A percentile compares a stretch with the other conserved stretches of the same genome.
phyloP scores from a whole-genome alignment of 495 filamentous ascomycete species.

The Aspergillus incahuasiensis region DNA sequence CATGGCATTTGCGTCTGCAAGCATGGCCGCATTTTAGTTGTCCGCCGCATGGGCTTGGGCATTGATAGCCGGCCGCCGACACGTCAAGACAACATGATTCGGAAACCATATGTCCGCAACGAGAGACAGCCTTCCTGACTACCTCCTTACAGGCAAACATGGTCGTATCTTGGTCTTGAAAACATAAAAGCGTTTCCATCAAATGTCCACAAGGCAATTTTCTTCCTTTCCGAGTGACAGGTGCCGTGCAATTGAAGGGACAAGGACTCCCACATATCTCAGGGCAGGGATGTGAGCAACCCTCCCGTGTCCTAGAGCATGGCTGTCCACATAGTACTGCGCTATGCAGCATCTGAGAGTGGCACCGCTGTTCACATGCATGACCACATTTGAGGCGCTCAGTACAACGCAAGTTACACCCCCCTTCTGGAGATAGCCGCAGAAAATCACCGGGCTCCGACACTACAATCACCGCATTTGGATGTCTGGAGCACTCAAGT shows the following conservation, averaged over 20 bases:
- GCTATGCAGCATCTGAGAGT: slow-evolving; percentile 61
- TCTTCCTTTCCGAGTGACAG: slow-evolving; percentile 35
- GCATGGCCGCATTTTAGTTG: slow-evolving; percentile 56
- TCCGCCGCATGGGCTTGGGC: slow-evolving; percentile 41
- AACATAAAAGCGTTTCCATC: slow-evolving; percentile 43
- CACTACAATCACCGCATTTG: slow-evolving; percentile 50
- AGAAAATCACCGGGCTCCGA: slow-evolving; percentile 59
- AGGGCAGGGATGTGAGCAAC: slow-evolving; percentile 61
- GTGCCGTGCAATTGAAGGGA: slow-evolving; percentile 41
- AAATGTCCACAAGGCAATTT: slow-evolving; percentile 58
- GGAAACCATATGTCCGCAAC: slow-evolving; percentile 50
- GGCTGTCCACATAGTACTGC: slow-evolving; percentile 60
- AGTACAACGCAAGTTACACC: slow-evolving; percentile 57
- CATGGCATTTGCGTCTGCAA: slow-evolving; percentile 49
- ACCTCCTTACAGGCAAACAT: slow-evolving; percentile 31
- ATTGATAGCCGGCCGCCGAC: slow-evolving; percentile 32
- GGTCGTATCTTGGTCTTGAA: slow-evolving; percentile 38
- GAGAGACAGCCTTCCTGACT: slow-evolving; percentile 42
- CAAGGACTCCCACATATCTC: slow-evolving; percentile 60
- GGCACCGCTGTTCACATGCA: slow-evolving; percentile 63
- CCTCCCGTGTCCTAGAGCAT: slow-evolving; percentile 50
- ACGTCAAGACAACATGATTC: slow-evolving; percentile 50
- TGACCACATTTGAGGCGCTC: slow-evolving; percentile 65
- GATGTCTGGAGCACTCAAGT: slow-evolving; percentile 66
- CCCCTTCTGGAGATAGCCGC: slow-evolving; percentile 62